Conservation (phyloP, 2,329 filamentous ascomycete species). For the Beauveria rudraprayagi region DNA sequence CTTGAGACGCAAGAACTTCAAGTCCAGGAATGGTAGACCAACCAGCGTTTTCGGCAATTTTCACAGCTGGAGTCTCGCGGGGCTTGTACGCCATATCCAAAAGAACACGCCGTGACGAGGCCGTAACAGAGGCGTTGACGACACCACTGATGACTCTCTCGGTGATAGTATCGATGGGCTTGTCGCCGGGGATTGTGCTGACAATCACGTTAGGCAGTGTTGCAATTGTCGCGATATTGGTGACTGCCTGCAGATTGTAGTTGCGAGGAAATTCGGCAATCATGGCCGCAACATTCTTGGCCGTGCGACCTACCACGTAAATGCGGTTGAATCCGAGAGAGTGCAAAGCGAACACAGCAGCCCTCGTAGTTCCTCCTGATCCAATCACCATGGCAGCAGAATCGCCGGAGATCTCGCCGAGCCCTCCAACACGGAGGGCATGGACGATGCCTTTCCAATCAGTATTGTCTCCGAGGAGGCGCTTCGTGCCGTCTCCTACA, state of each 20-base stretch:
- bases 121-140: slow-evolving; percentile 31
- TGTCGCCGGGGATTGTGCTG: slow-evolving; percentile 84
- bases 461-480: slow-evolving; percentile 81
- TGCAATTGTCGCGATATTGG: slow-evolving; percentile 37
- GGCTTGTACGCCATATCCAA: slow-evolving; percentile 98
- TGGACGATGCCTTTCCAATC: slow-evolving; percentile 91
- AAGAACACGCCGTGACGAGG: slow-evolving; percentile 48
- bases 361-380: slow-evolving; percentile 83
- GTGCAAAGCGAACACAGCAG: slow-evolving; percentile 81
- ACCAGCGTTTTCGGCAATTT: slow-evolving; percentile 61
- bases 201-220: slow-evolving; percentile 63
- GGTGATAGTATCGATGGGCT: slow-evolving; percentile 67
- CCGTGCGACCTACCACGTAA: slow-evolving; percentile 75
- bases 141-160: slow-evolving; percentile 53
- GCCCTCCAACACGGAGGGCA: slow-evolving; percentile 62
- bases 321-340: slow-evolving; percentile 78
- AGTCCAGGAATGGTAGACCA: slow-evolving; percentile 83
- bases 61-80: slow-evolving; percentile 72
- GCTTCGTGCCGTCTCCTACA: slow-evolving; percentile 34
- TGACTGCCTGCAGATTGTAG: slow-evolving; percentile 63
- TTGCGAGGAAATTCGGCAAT: slow-evolving; percentile 62
- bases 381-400: slow-evolving; percentile 72
- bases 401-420: slow-evolving; percentile 29
- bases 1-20: slow-evolving; percentile 84
- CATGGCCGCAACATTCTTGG: slow-evolving; percentile 59